Evolutionary conservation across 2,329 filamentous ascomycete species (phyloP), one percentile per base, ranked within the genome.

Genomic region (Diaporthe vexans): DNA sequence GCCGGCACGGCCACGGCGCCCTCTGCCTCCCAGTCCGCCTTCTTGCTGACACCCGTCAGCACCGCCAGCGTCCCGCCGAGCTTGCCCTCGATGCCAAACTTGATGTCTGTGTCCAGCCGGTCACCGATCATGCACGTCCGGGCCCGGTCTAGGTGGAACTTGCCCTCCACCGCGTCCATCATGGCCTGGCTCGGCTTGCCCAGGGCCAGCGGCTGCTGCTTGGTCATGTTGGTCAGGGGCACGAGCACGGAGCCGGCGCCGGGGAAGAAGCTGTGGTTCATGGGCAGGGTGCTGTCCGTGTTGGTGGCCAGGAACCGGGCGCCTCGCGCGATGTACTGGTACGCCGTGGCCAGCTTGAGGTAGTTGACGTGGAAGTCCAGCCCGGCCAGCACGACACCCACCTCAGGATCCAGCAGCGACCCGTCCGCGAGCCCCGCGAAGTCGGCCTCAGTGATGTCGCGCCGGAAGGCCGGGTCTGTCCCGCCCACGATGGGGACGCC

Each of bases 161-260:
- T 98, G 74, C 96, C 96, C 86, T 98, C 96, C 73, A 99, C 94
- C 4, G 97, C 95, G 83, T 98, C 96, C 96, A 99, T 98, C 97
- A 99, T 99, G 5, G 96, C 96, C 86, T 98, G 95, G 82, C 95
- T 98, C 4, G 97, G 97, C 86, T 99, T 99, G 0, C 97, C 97
- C 54, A 98, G 86, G 4, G 94, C 92, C 43, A 95, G 84, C 0
- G 97, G 96, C 79, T 93, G 88, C 81, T 90, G 85, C 24, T 87
- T 88, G 5, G 90, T 87, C 87, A 94, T 94, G 82, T 93, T 93
- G 71, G 93, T 88, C 75, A 99, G 85, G 2, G 95, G 94, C 35
- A 94, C 91, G 67, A 93, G 92, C 77, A 94, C 92, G 2, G 94
- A 93, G 0, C 97, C 97, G 0, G 97, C 97, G 9, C 97, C 97